Evolutionary conservation across 495 filamentous ascomycete genomes (phyloP).

Genomic region (Amniculicola lignicola): DNA sequence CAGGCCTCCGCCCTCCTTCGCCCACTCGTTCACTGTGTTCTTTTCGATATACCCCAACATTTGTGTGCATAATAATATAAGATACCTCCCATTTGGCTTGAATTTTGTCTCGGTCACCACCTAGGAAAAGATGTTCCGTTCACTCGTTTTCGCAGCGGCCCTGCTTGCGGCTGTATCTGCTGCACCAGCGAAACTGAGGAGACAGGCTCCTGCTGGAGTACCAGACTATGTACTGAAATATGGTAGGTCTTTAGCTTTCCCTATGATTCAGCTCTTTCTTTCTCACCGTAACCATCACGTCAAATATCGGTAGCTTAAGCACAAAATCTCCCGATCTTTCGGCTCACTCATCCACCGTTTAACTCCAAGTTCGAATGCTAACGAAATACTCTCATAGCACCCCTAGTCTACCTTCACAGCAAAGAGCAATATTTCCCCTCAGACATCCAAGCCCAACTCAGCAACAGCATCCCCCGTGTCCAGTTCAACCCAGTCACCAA

Average conservation of each 20-base stretch:
- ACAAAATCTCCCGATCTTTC: neutral
- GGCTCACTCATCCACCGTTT: neutral
- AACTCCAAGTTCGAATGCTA: neutral
- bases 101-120: too few species aligned
- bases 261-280: neutral
- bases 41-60: too few species aligned
- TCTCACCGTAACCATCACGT: neutral
- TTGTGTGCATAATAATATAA: too few species aligned
- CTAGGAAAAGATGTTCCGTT: neutral
- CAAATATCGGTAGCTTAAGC: neutral
- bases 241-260: conserved; percentile 19
- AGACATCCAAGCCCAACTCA: conserved; percentile 55
- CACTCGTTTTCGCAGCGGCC: conserved; percentile 1
- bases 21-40: too few species aligned
- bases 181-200: conserved; percentile 18
- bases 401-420: conserved; percentile 50
- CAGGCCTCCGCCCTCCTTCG: too few species aligned
- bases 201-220: conserved; percentile 17
- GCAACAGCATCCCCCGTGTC: conserved; percentile 53
- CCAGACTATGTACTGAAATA: conserved; percentile 29
- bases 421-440: conserved; percentile 58
- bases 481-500: conserved; percentile 50
- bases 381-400: conserved; percentile 24
- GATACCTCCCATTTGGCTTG: too few species aligned
- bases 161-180: neutral